These are phyloP conservation scores for Cryphonectria japonica DNA, from an alignment of 2,329 filamentous ascomycete genomes.

Conservation along the genomic window DNA sequence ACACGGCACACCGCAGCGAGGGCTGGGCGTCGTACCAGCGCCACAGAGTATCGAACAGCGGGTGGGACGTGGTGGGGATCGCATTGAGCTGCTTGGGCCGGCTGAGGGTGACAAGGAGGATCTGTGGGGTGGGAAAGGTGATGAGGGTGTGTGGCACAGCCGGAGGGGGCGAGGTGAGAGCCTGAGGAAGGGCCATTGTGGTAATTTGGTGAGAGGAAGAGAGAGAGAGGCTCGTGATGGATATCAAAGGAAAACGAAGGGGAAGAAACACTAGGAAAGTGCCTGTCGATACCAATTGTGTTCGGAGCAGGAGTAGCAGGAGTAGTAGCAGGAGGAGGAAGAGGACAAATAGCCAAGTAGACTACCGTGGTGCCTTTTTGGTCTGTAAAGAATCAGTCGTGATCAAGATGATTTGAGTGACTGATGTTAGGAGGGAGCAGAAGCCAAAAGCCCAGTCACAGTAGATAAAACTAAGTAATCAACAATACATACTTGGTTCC, in stretches of 20 bases:
- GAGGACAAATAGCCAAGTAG: not conserved
- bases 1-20: slow-evolving; percentile 61
- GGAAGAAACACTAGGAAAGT: too few species aligned
- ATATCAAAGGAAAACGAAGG: too few species aligned
- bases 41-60: slow-evolving; percentile 49
- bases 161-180: slow-evolving; percentile 44
- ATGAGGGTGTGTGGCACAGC: slow-evolving; percentile 46
- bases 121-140: slow-evolving; percentile 56
- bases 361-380: not conserved
- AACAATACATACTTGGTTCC: not conserved
- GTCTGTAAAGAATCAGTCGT: not conserved
- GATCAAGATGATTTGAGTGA: not conserved
- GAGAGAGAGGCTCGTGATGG: too few species aligned
- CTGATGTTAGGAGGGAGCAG: not conserved
- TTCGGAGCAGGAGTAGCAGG: too few species aligned
- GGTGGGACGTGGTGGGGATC: slow-evolving; percentile 53
- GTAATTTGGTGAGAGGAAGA: not conserved
- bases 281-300: too few species aligned
- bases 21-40: slow-evolving; percentile 67
- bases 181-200: slow-evolving; percentile 20
- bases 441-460: not conserved
- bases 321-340: too few species aligned
- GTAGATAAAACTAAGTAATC: not conserved
- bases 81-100: slow-evolving; percentile 63
- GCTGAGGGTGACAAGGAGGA: slow-evolving; percentile 64